Evolutionary conservation across 2,329 filamentous ascomycete species (phyloP), one percentile per base, ranked within the genome.

Genomic region (Pestalotiopsis sp.): DNA sequence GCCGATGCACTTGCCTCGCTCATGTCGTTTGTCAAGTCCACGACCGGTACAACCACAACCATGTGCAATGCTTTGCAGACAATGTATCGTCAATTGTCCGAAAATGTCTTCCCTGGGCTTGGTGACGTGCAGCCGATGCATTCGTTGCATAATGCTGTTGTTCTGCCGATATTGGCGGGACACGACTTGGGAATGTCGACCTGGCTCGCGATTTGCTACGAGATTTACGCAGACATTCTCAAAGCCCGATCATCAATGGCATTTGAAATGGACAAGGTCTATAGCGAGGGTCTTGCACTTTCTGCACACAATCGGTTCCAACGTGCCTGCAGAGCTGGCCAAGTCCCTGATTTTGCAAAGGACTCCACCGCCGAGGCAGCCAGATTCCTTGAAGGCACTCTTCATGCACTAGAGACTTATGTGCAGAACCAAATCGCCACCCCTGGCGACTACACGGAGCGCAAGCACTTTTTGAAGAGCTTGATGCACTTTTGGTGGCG

Each of bases 321-420:
- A 76, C 83, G 90, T 69, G 91, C 90, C 1, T 81, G 85, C 49
- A 81, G 90, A 4, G 84, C 84, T 25, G 83, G 84, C 62, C 83
- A 85, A 17, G 85, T 90, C 20, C 83, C 87, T 13, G 83, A 84
- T 7, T 85, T 90, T 4, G 83, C 86, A 0, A 90, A 88, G 70
- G 90, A 92, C 72, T 88, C 89, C 0, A 92, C 90, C 2, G 84
- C 85, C 4, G 82, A 83, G 67, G 81, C 89, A 6, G 83, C 82
- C 1, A 78, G 78, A 2, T 91, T 91, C 70, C 77, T 91, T 4
- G 74, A 76, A 2, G 81, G 80, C 1, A 78, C 83, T 2, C 74
- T 89, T 12, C 75, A 77, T 23, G 75, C 78, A 2, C 73, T 88
- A 13, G 81, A 82, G 57, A 71, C 76, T 4, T 89, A 85, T 72